Evolutionary conservation across 106 monocot genomes (phyloP).

Genomic region (Alisma plantagoaquatica): DNA sequence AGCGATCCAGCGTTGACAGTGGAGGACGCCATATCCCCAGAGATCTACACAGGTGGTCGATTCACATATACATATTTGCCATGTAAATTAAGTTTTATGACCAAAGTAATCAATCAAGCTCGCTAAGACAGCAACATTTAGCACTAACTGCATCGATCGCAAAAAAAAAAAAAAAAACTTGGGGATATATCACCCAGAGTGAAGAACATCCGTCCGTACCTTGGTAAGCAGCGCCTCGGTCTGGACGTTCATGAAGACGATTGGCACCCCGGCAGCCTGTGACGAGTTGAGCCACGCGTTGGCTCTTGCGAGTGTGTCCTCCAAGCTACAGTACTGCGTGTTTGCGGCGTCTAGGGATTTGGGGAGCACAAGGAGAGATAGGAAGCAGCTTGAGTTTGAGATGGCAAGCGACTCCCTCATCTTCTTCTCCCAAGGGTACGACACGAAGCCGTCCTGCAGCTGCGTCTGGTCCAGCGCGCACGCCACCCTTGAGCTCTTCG

Average conservation of each 20-base stretch:
- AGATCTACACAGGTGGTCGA: conserved; percentile 64
- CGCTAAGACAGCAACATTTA: not conserved
- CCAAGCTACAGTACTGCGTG: conserved; percentile 44
- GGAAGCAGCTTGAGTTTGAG: conserved; percentile 52
- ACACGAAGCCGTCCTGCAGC: conserved; percentile 64
- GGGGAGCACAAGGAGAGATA: conserved; percentile 67
- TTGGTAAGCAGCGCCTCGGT: conserved; percentile 84
- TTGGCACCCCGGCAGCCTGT: conserved; percentile 57
- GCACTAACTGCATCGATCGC: too few species aligned
- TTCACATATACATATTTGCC: not conserved
- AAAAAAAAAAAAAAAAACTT: too few species aligned
- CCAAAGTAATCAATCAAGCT: not conserved
- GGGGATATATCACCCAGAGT: too few species aligned
- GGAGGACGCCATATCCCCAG: conserved; percentile 51
- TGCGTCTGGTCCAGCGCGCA: conserved; percentile 58
- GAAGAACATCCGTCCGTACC: conserved; percentile 29
- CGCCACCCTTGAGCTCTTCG: conserved; percentile 55
- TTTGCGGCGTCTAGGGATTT: conserved; percentile 30
- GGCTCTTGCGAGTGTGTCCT: conserved; percentile 69
- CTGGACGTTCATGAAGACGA: conserved; percentile 61
- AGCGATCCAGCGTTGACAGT: conserved; percentile 56
- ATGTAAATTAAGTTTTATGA: not conserved
- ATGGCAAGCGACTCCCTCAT: conserved; percentile 49
- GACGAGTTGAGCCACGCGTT: conserved; percentile 62
- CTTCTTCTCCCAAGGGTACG: conserved; percentile 82